Percentiles rank a stretch among this genome's conserved stretches.
phyloP scores from a whole-genome alignment of 129 eudicot species.

The Arctium lappa region DNA sequence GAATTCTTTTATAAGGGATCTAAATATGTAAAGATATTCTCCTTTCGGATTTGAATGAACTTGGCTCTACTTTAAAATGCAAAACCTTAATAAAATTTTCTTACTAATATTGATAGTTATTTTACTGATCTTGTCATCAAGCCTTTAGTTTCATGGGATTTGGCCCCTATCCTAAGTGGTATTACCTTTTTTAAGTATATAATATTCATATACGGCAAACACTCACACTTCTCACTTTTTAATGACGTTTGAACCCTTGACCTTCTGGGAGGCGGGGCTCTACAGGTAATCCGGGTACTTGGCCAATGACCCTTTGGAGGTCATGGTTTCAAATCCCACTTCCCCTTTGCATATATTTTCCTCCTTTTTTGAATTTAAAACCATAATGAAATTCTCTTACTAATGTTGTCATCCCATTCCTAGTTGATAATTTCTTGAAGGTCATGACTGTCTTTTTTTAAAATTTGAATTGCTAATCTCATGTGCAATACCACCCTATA shows the following conservation, averaged over 20 bases:
- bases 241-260: neutral
- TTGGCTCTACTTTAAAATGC: neutral
- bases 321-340: neutral
- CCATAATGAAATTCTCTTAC: neutral
- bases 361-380: neutral
- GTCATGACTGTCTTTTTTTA: neutral
- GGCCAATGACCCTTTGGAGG: neutral
- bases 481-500: neutral
- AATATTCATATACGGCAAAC: neutral
- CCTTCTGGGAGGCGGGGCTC: neutral
- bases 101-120: neutral
- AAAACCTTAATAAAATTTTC: neutral
- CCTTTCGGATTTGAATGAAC: neutral
- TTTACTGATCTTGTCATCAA: neutral
- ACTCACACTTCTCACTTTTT: no score
- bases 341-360: neutral
- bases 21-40: no score
- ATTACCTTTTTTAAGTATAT: neutral
- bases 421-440: conserved; percentile 2
- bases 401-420: neutral
- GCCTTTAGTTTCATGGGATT: neutral
- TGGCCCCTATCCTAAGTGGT: neutral
- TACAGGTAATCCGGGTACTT: neutral
- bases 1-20: no score
- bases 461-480: neutral